Evolutionary conservation across 495 filamentous ascomycete species (phyloP).

Genomic region (Penicillium pancosmium): DNA sequence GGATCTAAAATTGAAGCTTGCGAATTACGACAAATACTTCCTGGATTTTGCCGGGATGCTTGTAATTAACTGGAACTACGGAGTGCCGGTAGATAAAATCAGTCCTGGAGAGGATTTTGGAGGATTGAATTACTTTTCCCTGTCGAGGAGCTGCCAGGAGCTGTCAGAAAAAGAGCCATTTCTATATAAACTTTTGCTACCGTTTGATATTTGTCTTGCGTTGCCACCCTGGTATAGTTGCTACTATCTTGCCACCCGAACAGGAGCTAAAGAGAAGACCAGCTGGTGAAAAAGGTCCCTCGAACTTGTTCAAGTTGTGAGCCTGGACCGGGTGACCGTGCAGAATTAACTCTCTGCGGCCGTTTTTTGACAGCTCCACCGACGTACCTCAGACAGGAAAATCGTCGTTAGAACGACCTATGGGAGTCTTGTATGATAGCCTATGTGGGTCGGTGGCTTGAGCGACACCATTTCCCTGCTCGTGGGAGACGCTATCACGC

Average conservation of each 20-base stretch:
- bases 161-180: background rate
- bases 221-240: background rate
- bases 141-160: background rate
- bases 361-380: slow-evolving; percentile 9
- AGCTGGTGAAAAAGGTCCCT: background rate
- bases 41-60: too few species aligned
- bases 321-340: background rate
- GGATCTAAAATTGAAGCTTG: too few species aligned
- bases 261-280: background rate
- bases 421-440: background rate
- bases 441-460: slow-evolving; percentile 6
- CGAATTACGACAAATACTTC: too few species aligned
- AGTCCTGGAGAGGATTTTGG: too few species aligned
- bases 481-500: background rate
- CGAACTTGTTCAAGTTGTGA: background rate
- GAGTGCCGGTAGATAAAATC: too few species aligned
- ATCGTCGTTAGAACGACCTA: background rate
- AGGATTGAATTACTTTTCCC: background rate
- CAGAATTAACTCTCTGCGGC: background rate
- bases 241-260: background rate
- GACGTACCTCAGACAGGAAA: background rate
- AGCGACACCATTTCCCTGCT: background rate
- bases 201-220: background rate
- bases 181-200: slow-evolving; percentile 1
- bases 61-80: too few species aligned